These are phyloP conservation scores for Lichina pygmaea DNA, from an alignment of 495 filamentous ascomycete genomes.

Conservation along the genomic window DNA sequence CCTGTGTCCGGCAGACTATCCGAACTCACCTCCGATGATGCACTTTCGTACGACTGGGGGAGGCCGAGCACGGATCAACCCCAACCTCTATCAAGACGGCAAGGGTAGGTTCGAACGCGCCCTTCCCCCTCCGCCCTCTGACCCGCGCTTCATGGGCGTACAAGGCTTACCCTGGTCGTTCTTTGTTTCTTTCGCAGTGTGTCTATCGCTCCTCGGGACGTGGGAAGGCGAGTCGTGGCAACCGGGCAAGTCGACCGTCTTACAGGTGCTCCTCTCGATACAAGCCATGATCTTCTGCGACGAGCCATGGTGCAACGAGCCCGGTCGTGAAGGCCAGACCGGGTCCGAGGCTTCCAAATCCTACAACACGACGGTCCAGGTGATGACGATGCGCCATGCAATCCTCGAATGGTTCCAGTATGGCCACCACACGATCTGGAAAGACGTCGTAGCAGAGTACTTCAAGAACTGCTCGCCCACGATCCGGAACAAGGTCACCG, in stretches of 20 bases:
- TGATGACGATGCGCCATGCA: too few relatives aligned
- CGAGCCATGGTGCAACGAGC: constrained; percentile 1
- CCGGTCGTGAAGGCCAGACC: background rate
- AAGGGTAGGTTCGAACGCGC: background rate
- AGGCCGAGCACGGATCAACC: background rate
- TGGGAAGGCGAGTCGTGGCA: constrained; percentile 1
- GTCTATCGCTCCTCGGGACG: constrained; percentile 1
- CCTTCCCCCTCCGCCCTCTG: too few relatives aligned
- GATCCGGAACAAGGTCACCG: too few relatives aligned
- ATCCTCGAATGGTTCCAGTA: too few relatives aligned
- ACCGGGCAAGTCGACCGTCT: background rate
- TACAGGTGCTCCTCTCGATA: constrained; percentile 1
- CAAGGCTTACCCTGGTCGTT: too few relatives aligned
- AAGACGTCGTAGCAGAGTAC: too few relatives aligned
- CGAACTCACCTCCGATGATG: background rate
- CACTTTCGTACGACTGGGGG: constrained; percentile 1
- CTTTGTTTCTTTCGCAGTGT: background rate
- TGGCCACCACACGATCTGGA: too few relatives aligned
- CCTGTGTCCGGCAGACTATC: background rate
- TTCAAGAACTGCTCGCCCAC: too few relatives aligned
- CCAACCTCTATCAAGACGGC: constrained; percentile 1
- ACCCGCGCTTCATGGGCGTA: too few relatives aligned
- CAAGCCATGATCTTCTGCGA: constrained; percentile 1
- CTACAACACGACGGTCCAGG: too few relatives aligned
- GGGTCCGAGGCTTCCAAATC: background rate